These are phyloP conservation scores for Dacryopinax spathularia DNA, from an alignment of 768 basidiomycete genomes.

Conservation along the genomic window DNA sequence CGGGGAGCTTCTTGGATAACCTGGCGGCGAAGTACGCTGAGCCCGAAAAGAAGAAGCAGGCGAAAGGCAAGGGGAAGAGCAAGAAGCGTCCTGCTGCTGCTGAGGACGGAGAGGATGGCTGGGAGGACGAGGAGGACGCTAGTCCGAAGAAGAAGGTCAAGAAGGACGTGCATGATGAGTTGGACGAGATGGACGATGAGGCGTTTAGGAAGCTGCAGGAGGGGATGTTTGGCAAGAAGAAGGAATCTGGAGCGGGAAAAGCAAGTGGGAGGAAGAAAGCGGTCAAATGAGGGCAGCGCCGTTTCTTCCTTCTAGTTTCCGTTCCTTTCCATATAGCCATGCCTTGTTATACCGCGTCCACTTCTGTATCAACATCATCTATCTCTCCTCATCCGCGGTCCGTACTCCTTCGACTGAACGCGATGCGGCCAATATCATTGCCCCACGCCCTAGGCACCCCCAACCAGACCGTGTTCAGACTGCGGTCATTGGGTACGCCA, in stretches of 20 bases:
- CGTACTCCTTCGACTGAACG: too few species aligned
- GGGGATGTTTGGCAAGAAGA: constrained; percentile 37
- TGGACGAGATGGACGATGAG: constrained; percentile 50
- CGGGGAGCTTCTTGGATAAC: constrained; percentile 52
- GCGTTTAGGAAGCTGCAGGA: constrained; percentile 49
- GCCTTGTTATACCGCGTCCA: too few species aligned
- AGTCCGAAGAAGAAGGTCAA: constrained; percentile 39
- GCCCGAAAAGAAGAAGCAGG: constrained; percentile 28
- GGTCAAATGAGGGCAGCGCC: background rate
- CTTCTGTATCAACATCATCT: too few species aligned
- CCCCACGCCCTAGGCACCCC: too few species aligned
- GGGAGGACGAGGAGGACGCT: constrained; percentile 27
- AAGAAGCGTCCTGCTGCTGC: constrained; percentile 17
- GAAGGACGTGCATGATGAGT: constrained; percentile 23
- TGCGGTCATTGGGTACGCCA: too few species aligned
- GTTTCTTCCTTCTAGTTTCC: too few species aligned
- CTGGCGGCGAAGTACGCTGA: constrained; percentile 57
- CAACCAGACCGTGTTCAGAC: too few species aligned
- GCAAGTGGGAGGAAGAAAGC: background rate
- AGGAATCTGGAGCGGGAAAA: constrained; percentile 3
- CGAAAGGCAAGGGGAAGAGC: constrained; percentile 35
- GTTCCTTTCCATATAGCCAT: too few species aligned
- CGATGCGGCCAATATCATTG: too few species aligned
- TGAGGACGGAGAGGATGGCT: constrained; percentile 26
- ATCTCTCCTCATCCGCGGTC: too few species aligned